phyloP scores from a whole-genome alignment of 1,284 basidiomycete genomes.

The Rhodotorula sp. region DNA sequence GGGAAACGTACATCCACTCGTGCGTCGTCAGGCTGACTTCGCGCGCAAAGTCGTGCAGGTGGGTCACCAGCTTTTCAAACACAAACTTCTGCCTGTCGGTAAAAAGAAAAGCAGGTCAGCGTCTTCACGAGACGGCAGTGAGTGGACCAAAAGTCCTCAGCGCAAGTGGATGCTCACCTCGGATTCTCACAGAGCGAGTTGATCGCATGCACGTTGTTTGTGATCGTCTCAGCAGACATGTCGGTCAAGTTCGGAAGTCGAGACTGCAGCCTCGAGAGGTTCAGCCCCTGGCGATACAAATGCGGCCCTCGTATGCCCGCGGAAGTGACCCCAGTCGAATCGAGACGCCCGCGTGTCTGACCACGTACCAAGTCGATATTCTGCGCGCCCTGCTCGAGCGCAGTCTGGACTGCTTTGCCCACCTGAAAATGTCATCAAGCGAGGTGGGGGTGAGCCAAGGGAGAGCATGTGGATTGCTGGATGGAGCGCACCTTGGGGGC shows the following conservation, averaged over 20 bases:
- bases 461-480: not conserved
- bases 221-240: conserved; percentile 54
- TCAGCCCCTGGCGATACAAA: not conserved
- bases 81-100: conserved; percentile 54
- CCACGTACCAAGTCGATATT: conserved; percentile 34
- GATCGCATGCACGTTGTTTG: conserved; percentile 58
- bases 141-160: not conserved
- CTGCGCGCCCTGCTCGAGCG: conserved; percentile 39
- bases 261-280: conserved; percentile 1
- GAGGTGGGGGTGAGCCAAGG: not conserved
- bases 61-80: conserved; percentile 57
- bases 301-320: not conserved
- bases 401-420: conserved; percentile 40
- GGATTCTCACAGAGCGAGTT: conserved; percentile 53
- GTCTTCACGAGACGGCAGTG: not conserved
- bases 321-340: not conserved
- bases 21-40: conserved; percentile 74
- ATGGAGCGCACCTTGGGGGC: conserved; percentile 10
- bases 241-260: conserved; percentile 33
- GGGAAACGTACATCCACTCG: conserved; percentile 67
- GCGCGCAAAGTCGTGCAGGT: conserved; percentile 68
- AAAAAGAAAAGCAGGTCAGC: not conserved
- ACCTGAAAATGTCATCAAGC: conserved; percentile 23
- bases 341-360: not conserved
- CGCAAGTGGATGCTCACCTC: conserved; percentile 43